Percentiles rank a stretch among this genome's conserved stretches.
Evolutionary conservation across 352 stramenopile species (phyloP).

Genomic region (Phytopythium aichiense): DNA sequence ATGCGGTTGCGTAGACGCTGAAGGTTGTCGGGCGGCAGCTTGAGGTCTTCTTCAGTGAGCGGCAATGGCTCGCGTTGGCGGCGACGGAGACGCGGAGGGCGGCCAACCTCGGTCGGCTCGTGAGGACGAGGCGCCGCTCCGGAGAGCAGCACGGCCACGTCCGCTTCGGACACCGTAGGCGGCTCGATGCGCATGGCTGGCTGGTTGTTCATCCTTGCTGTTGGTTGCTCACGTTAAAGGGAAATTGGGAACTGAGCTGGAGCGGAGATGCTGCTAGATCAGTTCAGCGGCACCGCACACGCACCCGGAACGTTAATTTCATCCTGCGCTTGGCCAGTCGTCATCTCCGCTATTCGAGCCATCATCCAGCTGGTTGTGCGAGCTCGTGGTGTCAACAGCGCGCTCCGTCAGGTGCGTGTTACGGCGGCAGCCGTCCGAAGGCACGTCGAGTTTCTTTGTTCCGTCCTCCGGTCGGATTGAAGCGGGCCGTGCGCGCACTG

Average conservation of each 20-base stretch:
- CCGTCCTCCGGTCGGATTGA: neutral
- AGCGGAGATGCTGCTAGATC: neutral
- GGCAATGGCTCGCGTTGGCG: slow-evolving; percentile 36
- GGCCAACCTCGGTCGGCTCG: slow-evolving; percentile 15
- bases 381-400: neutral
- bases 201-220: slow-evolving; percentile 8
- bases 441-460: neutral
- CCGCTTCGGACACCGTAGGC: neutral
- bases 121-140: slow-evolving; percentile 17
- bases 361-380: neutral
- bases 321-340: neutral
- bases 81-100: slow-evolving; percentile 24
- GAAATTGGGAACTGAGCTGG: slow-evolving; percentile 8
- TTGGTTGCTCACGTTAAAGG: slow-evolving; percentile 3
- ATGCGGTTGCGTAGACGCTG: slow-evolving; percentile 69
- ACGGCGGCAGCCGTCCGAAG: no score
- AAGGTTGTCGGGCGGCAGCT: slow-evolving; percentile 42
- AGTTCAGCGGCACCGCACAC: neutral
- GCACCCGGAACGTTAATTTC: neutral
- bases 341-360: neutral
- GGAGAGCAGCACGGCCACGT: slow-evolving; percentile 22
- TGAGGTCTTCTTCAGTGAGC: slow-evolving; percentile 45
- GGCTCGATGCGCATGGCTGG: slow-evolving; percentile 2
- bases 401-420: neutral
- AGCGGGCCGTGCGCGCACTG: neutral